Evolutionary conservation across 1,139 yeast genomes (phyloP).

Genomic region (Yamadazyma spencermartinsiae): DNA sequence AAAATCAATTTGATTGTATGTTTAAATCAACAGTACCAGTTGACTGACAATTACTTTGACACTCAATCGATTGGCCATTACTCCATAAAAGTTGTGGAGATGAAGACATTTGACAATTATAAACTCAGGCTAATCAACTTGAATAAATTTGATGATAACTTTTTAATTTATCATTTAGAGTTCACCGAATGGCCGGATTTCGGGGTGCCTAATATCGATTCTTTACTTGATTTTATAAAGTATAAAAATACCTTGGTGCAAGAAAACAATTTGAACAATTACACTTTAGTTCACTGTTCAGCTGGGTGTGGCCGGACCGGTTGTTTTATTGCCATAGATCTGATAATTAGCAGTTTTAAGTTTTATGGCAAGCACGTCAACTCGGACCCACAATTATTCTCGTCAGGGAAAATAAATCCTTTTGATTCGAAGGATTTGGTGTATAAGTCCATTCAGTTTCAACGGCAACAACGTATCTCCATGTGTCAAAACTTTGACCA

Average conservation of each 20-base stretch:
- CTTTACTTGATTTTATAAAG: slow-evolving; percentile 52
- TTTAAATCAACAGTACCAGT: slow-evolving; percentile 48
- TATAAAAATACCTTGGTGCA: slow-evolving; percentile 44
- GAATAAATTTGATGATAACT: slow-evolving; percentile 6
- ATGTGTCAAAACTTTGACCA: slow-evolving; percentile 52
- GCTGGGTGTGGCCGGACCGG: slow-evolving; percentile 89
- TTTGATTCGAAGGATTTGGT: slow-evolving; percentile 50
- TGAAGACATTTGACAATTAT: slow-evolving; percentile 12
- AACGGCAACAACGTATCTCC: slow-evolving; percentile 43
- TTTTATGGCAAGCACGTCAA: slow-evolving; percentile 4
- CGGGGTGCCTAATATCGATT: slow-evolving; percentile 61
- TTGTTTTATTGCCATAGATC: slow-evolving; percentile 60
- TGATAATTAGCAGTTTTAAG: slow-evolving; percentile 22
- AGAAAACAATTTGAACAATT: slow-evolving; percentile 20
- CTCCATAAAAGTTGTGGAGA: slow-evolving; percentile 15
- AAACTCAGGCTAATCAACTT: slow-evolving; percentile 14
- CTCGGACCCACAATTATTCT: not conserved
- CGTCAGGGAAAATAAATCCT: slow-evolving; percentile 17
- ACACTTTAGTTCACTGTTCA: slow-evolving; percentile 61
- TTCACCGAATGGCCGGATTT: slow-evolving; percentile 82
- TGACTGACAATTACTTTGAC: slow-evolving; percentile 22
- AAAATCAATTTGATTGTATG: slow-evolving; percentile 66
- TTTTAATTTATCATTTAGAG: slow-evolving; percentile 59
- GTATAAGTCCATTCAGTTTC: slow-evolving; percentile 40
- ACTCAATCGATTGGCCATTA: slow-evolving; percentile 20